These are phyloP conservation scores for Russula sp. DNA, from an alignment of 768 basidiomycete species.

Conservation along the genomic window DNA sequence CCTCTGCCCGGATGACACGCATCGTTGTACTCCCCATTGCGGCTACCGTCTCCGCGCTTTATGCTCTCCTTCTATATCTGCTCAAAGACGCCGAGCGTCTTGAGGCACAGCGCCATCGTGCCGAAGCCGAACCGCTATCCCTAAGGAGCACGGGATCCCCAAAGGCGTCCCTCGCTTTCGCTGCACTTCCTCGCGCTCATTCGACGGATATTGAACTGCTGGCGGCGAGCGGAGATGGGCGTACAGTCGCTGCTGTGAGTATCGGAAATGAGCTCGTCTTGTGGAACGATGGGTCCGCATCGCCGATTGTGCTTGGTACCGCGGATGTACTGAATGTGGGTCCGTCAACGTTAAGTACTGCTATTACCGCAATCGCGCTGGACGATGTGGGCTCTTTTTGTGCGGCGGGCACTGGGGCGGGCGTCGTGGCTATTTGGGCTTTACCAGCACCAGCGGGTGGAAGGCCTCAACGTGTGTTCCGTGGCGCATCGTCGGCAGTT, in stretches of 20 bases:
- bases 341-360: conserved; percentile 47
- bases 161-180: conserved; percentile 52
- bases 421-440: conserved; percentile 63
- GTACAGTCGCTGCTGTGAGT: conserved; percentile 65
- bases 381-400: conserved; percentile 58
- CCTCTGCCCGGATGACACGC: conserved; percentile 71
- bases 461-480: conserved; percentile 43
- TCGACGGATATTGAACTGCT: conserved; percentile 80
- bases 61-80: conserved; percentile 75
- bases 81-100: conserved; percentile 89
- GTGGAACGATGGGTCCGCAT: conserved; percentile 53
- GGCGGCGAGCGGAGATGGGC: conserved; percentile 65
- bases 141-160: conserved; percentile 36
- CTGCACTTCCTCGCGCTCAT: conserved; percentile 77
- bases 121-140: conserved; percentile 43
- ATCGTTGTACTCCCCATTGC: conserved; percentile 85
- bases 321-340: conserved; percentile 49
- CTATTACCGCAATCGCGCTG: conserved; percentile 60
- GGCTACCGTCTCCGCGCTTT: conserved; percentile 69
- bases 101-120: conserved; percentile 74
- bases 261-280: conserved; percentile 73
- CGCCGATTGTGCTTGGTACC: conserved; percentile 50
- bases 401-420: conserved; percentile 70
- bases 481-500: conserved; percentile 48
- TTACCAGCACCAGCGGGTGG: conserved; percentile 42